A percentile compares a stretch with the other conserved stretches of the same genome.
Evolutionary conservation across 2,329 filamentous ascomycete species (phyloP).

Genomic region (Nothomitra cinnamomea): DNA sequence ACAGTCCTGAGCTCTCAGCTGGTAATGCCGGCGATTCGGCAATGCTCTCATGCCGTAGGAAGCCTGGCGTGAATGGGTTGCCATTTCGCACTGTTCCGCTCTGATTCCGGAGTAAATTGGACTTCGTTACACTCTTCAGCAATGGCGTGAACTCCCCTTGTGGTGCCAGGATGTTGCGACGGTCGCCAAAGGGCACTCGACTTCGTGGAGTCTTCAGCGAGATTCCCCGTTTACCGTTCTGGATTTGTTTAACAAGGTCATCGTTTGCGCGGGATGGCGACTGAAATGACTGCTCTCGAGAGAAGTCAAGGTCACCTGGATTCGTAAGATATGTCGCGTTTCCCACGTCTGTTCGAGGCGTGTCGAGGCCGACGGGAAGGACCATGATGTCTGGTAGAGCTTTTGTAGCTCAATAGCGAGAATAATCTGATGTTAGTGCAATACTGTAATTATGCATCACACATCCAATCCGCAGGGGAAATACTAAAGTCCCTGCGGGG

Average conservation of each 20-base stretch:
- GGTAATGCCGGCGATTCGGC: conserved; percentile 62
- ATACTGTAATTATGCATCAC: too few relatives aligned
- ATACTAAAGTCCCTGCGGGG: too few relatives aligned
- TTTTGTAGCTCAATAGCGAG: background rate
- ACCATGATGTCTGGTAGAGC: conserved; percentile 1
- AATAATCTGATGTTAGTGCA: too few relatives aligned
- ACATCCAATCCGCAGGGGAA: too few relatives aligned
- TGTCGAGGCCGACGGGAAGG: conserved; percentile 49
- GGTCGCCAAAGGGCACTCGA: conserved; percentile 52
- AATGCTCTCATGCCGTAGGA: conserved; percentile 45
- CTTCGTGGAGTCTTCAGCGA: conserved; percentile 58
- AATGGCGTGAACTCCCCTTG: conserved; percentile 83
- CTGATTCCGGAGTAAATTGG: conserved; percentile 39
- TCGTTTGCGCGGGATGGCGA: conserved; percentile 56
- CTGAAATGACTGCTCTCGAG: conserved; percentile 72
- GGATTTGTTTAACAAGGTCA: conserved; percentile 60
- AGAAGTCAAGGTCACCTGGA: conserved; percentile 62
- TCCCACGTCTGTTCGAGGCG: conserved; percentile 68
- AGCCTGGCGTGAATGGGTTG: conserved; percentile 50
- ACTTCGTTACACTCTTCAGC: conserved; percentile 65
- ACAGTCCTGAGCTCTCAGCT: conserved; percentile 53
- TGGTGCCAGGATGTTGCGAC: conserved; percentile 41
- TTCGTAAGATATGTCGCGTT: conserved; percentile 67
- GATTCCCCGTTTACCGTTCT: conserved; percentile 41
- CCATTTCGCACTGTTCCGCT: conserved; percentile 31